Conservation (phyloP, 805 yeast species). For the Starmerella apis region DNA sequence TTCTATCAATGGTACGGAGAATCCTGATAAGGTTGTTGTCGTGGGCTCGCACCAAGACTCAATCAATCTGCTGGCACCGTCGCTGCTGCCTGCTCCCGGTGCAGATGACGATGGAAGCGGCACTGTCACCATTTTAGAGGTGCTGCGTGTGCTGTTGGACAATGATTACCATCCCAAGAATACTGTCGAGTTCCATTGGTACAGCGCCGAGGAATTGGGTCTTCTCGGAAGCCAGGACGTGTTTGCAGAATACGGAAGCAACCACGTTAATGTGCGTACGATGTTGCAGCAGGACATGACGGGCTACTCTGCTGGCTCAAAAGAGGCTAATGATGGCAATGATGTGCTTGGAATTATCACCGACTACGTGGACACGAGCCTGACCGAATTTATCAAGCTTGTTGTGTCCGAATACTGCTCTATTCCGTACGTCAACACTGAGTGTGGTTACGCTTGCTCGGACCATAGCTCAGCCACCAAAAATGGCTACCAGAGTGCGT, state of each 20-base stretch:
- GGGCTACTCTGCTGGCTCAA: constrained; percentile 50
- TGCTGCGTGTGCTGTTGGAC: constrained; percentile 51
- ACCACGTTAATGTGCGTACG: constrained; percentile 51
- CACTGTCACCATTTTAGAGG: constrained; percentile 64
- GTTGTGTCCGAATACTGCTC: constrained; percentile 52
- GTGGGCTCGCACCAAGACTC: constrained; percentile 90
- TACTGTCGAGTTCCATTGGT: constrained; percentile 85
- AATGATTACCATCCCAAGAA: constrained; percentile 47
- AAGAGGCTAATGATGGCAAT: constrained; percentile 35
- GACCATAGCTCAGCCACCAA: constrained; percentile 83
- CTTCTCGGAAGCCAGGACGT: constrained; percentile 75
- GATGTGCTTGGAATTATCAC: constrained; percentile 72
- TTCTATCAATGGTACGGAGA: constrained; percentile 37
- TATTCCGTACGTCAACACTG: constrained; percentile 62
- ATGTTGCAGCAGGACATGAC: constrained; percentile 96
- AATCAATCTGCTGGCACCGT: constrained; percentile 61
- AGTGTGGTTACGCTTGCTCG: constrained; percentile 87
- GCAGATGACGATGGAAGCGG: constrained; percentile 95
- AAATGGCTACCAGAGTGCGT: constrained; percentile 74
- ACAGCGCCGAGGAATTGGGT: constrained; percentile 92
- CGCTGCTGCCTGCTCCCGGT: constrained; percentile 68
- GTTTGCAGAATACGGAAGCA: constrained; percentile 43
- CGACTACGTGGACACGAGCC: constrained; percentile 49
- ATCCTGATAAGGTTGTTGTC: constrained; percentile 45
- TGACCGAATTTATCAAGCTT: constrained; percentile 52